Evolutionary conservation across 345 rosid species (phyloP).

Genomic region (Arabis alpina): DNA sequence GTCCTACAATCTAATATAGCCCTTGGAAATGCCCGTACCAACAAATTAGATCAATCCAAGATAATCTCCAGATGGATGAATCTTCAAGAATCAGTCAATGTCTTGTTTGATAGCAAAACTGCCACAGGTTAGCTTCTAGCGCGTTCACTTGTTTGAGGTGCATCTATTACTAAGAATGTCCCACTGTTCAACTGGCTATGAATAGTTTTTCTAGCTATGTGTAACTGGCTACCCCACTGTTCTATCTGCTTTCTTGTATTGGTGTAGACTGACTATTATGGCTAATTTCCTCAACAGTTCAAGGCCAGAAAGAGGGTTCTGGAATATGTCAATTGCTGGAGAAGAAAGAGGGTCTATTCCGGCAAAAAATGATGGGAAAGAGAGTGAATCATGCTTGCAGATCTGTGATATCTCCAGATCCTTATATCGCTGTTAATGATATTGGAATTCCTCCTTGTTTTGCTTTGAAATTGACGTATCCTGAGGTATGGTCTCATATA

Average conservation of each 20-base stretch:
- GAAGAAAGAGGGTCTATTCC: constrained; percentile 94
- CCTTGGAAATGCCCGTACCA: constrained; percentile 65
- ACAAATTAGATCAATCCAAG: constrained; percentile 45
- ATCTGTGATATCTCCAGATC: constrained; percentile 99
- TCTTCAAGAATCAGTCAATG: constrained; percentile 83
- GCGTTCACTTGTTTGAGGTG: constrained; percentile 20
- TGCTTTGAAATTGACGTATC: constrained; percentile 85
- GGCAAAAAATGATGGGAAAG: constrained; percentile 99
- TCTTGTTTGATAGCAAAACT: constrained; percentile 81
- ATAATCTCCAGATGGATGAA: constrained; percentile 70
- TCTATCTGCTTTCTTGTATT: constrained; percentile 12
- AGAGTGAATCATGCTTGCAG: constrained; percentile 97
- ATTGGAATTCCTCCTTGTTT: constrained; percentile 97
- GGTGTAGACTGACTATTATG: constrained; percentile 29
- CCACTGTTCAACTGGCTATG: not conserved
- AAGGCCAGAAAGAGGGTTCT: constrained; percentile 60
- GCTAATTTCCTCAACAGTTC: constrained; percentile 48
- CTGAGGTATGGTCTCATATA: constrained; percentile 65
- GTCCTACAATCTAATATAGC: constrained; percentile 67
- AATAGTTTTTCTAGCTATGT: constrained; percentile 18
- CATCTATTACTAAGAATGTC: constrained; percentile 18
- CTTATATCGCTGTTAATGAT: constrained; percentile 93
- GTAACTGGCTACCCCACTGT: constrained; percentile 17
- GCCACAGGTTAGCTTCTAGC: constrained; percentile 57
- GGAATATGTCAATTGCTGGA: constrained; percentile 96